Evolutionary conservation across 169 alveolate genomes (phyloP), one percentile per base, ranked within the genome.

Genomic region (Babesia bovis): DNA sequence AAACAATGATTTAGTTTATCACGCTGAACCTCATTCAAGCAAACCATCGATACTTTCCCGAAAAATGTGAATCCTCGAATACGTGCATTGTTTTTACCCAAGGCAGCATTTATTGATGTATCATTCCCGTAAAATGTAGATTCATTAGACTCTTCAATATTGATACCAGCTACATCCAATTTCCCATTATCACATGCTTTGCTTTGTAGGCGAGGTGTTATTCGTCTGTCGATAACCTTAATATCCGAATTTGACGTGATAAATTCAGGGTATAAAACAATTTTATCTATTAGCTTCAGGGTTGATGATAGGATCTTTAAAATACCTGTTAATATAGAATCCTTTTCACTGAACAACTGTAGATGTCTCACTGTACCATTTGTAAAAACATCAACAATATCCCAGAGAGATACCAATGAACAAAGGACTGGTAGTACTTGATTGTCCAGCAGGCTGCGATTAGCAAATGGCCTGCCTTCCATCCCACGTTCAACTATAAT

Each of bases 371-470:
- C 33, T 4, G 23, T 10, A 19, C 52, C 58, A 5, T 35, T 21
- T 3, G 44, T 13, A 45, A 79, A 26, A 10, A 79, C 21, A 15
- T 26, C 21, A 0, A 35, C 56, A 13, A 67, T 60, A 13, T 69
- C 70, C 33, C 38, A 28, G 49, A 79, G 15, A 23, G 17, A 12
- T n/a, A 67, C 28, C 42, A 79, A 52, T 6, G 36, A 41, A 45
- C 60, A 69, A 17, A 79, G 40, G 26, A 56, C 68, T 21, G 59
- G 69, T 13, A 70, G 26, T 36, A 66, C 42, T 69, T 79, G 83
- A 28, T 4, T 68, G 17, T 79, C 87, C 28, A 79, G 52, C 33
- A 79, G 41, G 36, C 63, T 57, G 23, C 82, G 41, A 21, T 69
- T 52, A 26, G 59, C 78, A 4, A n/a, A 36, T 9, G 57, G 25